Conservation (phyloP, 495 filamentous ascomycete genomes). For the Podospora didyma region DNA sequence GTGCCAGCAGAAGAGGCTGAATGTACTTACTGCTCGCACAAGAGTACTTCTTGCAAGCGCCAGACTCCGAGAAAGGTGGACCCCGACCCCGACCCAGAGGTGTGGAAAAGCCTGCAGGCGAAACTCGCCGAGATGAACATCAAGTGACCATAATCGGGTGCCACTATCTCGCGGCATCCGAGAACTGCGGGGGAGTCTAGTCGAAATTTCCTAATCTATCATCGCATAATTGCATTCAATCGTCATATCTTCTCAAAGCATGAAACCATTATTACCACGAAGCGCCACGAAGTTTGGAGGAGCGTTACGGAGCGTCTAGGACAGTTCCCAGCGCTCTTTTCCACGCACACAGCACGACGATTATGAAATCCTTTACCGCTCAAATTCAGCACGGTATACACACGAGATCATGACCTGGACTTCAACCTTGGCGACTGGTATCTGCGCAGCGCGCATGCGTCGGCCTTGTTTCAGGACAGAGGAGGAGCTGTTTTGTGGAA, state of each 20-base stretch:
- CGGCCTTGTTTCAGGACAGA: not conserved
- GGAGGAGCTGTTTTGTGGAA: not conserved
- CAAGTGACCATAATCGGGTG: constrained; percentile 14
- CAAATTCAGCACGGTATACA: not conserved
- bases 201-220: not conserved
- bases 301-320: not conserved
- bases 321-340: not conserved
- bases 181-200: not conserved
- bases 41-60: constrained; percentile 42
- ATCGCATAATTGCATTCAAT: not conserved
- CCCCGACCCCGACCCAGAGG: constrained; percentile 60
- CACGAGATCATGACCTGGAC: not conserved
- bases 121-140: constrained; percentile 48
- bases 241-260: not conserved
- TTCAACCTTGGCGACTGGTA: not conserved
- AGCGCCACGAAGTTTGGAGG: not conserved
- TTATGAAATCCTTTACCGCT: not conserved
- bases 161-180: not conserved
- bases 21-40: constrained; percentile 63
- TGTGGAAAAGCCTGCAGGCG: constrained; percentile 56
- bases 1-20: constrained; percentile 34
- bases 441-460: not conserved
- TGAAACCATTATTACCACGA: not conserved
- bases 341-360: not conserved
- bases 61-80: constrained; percentile 56